Conservation (phyloP, 176 grass and related monocot species). For the Paspalum notatum region DNA sequence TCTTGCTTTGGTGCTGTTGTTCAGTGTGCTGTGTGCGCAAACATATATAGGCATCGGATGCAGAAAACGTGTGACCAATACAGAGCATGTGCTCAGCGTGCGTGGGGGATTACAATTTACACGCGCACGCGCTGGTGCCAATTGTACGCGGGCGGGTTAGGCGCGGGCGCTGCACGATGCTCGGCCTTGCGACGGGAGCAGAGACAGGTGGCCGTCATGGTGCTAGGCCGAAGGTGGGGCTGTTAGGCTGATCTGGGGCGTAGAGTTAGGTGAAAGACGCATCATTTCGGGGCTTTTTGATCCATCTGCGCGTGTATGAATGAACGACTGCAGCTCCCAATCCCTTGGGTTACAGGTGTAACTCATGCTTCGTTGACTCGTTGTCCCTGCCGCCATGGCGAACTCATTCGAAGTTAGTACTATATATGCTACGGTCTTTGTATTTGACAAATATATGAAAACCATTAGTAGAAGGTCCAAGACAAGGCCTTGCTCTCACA, state of each 20-base stretch:
- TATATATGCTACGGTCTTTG: background rate
- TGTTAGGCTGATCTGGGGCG: background rate
- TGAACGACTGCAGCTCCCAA: background rate
- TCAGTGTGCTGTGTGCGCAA: background rate
- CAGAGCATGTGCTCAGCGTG: background rate
- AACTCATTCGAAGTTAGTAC: background rate
- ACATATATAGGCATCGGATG: background rate
- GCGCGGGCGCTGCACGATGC: background rate
- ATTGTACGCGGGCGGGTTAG: slow-evolving; percentile 9
- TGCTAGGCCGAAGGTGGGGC: background rate
- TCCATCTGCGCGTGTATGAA: background rate
- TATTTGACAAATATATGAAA: too few species aligned
- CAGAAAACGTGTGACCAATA: background rate
- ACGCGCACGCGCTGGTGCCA: background rate
- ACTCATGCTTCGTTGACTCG: background rate
- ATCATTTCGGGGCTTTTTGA: background rate
- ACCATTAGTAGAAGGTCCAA: too few species aligned
- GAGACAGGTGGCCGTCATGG: background rate
- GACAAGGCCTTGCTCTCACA: too few species aligned
- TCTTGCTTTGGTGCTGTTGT: background rate
- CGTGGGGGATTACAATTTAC: background rate
- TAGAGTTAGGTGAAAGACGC: background rate
- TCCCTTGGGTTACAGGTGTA: background rate
- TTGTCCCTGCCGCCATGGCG: background rate
- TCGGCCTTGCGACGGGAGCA: background rate